Evolutionary conservation across 2,329 filamentous ascomycete species (phyloP).

Genomic region (Botrytis paeoniae): DNA sequence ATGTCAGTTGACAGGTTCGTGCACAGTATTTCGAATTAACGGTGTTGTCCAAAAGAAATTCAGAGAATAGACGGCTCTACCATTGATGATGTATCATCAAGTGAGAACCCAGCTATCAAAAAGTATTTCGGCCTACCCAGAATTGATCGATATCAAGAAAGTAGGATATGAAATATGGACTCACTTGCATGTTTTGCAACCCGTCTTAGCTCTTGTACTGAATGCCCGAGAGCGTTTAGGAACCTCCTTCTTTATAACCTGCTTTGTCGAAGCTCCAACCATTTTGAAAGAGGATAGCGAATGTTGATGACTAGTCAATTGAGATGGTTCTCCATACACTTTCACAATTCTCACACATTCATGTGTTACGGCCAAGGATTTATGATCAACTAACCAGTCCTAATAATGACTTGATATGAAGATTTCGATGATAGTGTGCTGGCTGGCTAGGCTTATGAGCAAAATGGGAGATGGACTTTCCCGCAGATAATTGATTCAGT

Average conservation of each 20-base stretch:
- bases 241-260: background rate
- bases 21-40: background rate
- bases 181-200: slow-evolving; percentile 25
- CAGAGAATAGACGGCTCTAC: background rate
- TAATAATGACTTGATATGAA: background rate
- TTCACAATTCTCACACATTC: background rate
- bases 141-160: background rate
- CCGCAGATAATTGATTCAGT: background rate
- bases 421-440: background rate
- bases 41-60: background rate
- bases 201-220: slow-evolving; percentile 20
- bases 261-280: background rate
- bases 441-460: background rate
- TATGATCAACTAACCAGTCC: background rate
- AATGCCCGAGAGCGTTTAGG: slow-evolving; percentile 18
- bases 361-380: background rate
- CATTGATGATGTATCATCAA: background rate
- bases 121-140: too few species aligned
- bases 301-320: background rate
- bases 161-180: background rate
- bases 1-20: background rate
- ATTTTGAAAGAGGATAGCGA: background rate
- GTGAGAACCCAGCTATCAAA: background rate
- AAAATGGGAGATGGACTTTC: background rate
- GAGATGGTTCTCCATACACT: background rate